These are phyloP conservation scores for Suillus tomentosus DNA, from an alignment of 768 basidiomycete species.

Conservation along the genomic window DNA sequence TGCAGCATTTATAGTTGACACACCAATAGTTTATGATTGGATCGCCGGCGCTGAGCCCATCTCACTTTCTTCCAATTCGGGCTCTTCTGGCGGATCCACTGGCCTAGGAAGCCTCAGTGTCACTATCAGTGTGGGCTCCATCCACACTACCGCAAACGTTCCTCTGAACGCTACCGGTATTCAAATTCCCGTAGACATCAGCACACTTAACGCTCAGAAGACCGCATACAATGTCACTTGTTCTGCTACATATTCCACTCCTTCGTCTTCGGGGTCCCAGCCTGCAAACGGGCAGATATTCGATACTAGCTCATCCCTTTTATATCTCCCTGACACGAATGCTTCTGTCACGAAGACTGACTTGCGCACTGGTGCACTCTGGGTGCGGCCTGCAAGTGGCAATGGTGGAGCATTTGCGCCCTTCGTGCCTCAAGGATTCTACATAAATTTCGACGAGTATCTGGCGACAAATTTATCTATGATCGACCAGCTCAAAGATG, in stretches of 20 bases:
- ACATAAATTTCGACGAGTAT: constrained; percentile 59
- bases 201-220: constrained; percentile 29
- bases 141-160: constrained; percentile 28
- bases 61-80: constrained; percentile 14
- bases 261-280: constrained; percentile 7
- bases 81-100: not conserved
- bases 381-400: constrained; percentile 37
- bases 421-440: constrained; percentile 74
- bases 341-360: constrained; percentile 52
- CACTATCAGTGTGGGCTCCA: constrained; percentile 32
- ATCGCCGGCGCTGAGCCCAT: constrained; percentile 40
- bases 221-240: constrained; percentile 38
- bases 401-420: constrained; percentile 33
- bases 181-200: constrained; percentile 38
- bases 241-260: constrained; percentile 28
- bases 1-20: constrained; percentile 39
- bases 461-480: constrained; percentile 53
- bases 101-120: constrained; percentile 25
- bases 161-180: constrained; percentile 40
- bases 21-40: constrained; percentile 37
- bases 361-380: constrained; percentile 44
- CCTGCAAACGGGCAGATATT: constrained; percentile 30
- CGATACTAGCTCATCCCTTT: constrained; percentile 32
- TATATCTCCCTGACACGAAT: constrained; percentile 42
- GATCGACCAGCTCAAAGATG: constrained; percentile 56